These are phyloP conservation scores for Fonsecaea erecta DNA, from an alignment of 2,329 filamentous ascomycete species.

Conservation along the genomic window DNA sequence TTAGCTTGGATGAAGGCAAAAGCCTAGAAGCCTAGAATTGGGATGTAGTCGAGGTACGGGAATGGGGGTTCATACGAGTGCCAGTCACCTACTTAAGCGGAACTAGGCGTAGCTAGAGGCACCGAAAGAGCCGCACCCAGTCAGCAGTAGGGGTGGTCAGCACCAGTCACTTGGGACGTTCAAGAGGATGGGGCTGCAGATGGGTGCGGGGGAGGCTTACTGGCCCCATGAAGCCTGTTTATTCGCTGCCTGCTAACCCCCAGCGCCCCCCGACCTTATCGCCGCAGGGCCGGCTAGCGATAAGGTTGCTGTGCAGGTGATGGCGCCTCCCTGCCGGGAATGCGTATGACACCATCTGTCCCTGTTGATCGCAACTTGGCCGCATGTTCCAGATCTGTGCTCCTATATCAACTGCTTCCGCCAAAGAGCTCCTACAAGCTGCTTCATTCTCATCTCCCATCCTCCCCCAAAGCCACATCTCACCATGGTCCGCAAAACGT, in stretches of 20 bases:
- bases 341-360: background rate
- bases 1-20: no score
- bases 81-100: no score
- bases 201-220: background rate
- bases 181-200: no score
- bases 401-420: background rate
- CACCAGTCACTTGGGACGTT: no score
- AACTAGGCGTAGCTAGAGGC: no score
- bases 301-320: conserved; percentile 17
- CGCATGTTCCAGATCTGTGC: background rate
- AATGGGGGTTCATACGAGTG: no score
- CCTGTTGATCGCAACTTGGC: conserved; percentile 1
- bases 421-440: background rate
- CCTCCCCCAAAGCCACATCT: background rate
- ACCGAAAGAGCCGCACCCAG: no score
- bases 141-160: no score
- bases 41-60: no score
- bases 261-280: background rate
- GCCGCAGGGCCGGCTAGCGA: background rate
- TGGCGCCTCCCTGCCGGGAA: no score
- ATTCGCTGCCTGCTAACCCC: no score
- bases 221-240: background rate
- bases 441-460: background rate
- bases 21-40: no score
- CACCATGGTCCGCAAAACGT: conserved; percentile 39